These are phyloP conservation scores for Schwanniomyces polymorphus DNA, from an alignment of 805 yeast species.

Conservation along the genomic window DNA sequence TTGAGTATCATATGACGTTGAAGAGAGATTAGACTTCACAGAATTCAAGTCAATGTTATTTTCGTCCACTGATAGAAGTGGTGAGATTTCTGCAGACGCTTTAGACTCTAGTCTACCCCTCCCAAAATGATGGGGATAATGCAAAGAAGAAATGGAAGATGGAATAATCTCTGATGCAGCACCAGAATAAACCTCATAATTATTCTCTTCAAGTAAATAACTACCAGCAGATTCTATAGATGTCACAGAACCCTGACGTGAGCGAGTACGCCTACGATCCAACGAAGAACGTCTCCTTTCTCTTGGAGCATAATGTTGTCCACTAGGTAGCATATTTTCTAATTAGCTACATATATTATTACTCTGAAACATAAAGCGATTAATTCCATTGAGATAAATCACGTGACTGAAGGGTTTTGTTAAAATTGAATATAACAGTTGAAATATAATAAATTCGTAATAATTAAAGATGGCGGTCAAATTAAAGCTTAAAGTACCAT, in stretches of 20 bases:
- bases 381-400: not conserved
- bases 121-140: slow-evolving; percentile 59
- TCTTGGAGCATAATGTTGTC: slow-evolving; percentile 1
- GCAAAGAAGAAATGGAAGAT: slow-evolving; percentile 74
- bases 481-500: slow-evolving; percentile 20
- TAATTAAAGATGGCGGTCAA: slow-evolving; percentile 16
- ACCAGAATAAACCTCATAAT: slow-evolving; percentile 72
- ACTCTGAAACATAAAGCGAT: not conserved
- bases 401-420: not conserved
- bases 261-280: slow-evolving; percentile 17
- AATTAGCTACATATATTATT: not conserved
- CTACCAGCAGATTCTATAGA: slow-evolving; percentile 29
- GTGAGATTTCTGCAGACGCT: slow-evolving; percentile 32
- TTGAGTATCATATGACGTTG: slow-evolving; percentile 35
- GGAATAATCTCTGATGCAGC: slow-evolving; percentile 77
- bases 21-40: slow-evolving; percentile 34
- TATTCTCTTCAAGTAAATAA: slow-evolving; percentile 53
- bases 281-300: slow-evolving; percentile 24
- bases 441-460: not conserved
- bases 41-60: slow-evolving; percentile 31
- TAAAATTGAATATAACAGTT: not conserved
- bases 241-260: slow-evolving; percentile 27
- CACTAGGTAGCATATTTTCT: slow-evolving; percentile 2
- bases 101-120: slow-evolving; percentile 17
- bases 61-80: slow-evolving; percentile 26